Evolutionary conservation across 495 filamentous ascomycete genomes (phyloP).

Genomic region (Aspergillus olivimuriae): DNA sequence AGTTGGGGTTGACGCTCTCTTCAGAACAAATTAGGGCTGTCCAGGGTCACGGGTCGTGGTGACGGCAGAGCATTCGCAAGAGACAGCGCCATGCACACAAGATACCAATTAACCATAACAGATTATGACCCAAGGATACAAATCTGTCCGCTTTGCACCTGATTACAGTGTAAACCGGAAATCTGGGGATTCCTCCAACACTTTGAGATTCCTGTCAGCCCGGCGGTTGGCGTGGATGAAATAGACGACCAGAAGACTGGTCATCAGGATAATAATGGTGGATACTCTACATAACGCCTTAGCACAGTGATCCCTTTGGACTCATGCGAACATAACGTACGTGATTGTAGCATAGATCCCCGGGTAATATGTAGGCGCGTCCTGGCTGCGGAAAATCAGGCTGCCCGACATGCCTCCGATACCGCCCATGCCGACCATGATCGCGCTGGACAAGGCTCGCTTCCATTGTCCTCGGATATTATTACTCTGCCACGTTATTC

Average conservation of each 20-base stretch:
- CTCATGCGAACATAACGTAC: not conserved
- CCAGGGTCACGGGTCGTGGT: too few relatives aligned
- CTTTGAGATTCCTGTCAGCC: not conserved
- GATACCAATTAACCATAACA: not conserved
- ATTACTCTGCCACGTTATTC: not conserved
- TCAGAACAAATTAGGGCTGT: too few relatives aligned
- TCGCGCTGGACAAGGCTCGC: not conserved
- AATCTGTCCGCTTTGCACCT: not conserved
- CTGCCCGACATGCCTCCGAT: not conserved
- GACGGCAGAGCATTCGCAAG: too few relatives aligned
- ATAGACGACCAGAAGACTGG: not conserved
- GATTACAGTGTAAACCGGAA: slow-evolving; percentile 1
- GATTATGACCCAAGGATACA: not conserved
- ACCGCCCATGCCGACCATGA: not conserved
- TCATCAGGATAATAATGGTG: not conserved
- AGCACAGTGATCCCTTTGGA: not conserved
- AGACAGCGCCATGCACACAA: not conserved
- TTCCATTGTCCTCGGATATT: slow-evolving; percentile 2
- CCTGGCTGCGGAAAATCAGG: slow-evolving; percentile 1
- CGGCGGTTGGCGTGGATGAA: not conserved
- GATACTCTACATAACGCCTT: not conserved
- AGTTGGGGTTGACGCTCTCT: too few relatives aligned
- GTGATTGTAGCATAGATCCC: not conserved
- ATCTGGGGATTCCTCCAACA: not conserved
- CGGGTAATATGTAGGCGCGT: not conserved